A percentile compares a stretch with the other conserved stretches of the same genome.
Conservation (phyloP, 2,329 filamentous ascomycete species). For the Alternaria ventricosa region DNA sequence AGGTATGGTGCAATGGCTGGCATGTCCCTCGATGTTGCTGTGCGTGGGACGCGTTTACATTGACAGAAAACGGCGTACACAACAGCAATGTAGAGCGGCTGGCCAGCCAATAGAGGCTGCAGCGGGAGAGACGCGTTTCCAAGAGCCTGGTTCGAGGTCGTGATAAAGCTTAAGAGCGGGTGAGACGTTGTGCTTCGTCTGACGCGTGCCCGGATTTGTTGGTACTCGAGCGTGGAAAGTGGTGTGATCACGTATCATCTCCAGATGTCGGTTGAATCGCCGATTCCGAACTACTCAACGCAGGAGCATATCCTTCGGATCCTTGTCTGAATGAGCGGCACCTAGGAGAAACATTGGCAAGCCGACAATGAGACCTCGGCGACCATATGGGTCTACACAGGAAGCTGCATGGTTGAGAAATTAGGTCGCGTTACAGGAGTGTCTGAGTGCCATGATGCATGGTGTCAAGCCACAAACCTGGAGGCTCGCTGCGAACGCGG, state of each 20-base stretch:
- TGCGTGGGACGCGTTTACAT: constrained; percentile 24
- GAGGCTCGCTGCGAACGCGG: constrained; percentile 12
- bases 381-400: constrained; percentile 15
- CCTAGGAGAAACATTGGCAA: constrained; percentile 9
- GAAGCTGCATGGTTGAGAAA: constrained; percentile 16
- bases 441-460: constrained; percentile 32
- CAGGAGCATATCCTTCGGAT: constrained; percentile 1
- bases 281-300: background rate
- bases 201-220: constrained; percentile 12
- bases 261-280: background rate
- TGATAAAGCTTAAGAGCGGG: constrained; percentile 10
- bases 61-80: constrained; percentile 50
- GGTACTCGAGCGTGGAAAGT: background rate
- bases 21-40: constrained; percentile 21
- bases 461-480: constrained; percentile 19
- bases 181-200: constrained; percentile 24
- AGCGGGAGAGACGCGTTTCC: constrained; percentile 18
- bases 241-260: constrained; percentile 1
- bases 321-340: constrained; percentile 1
- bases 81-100: constrained; percentile 22
- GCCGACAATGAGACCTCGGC: constrained; percentile 16
- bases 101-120: constrained; percentile 22
- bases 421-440: constrained; percentile 25
- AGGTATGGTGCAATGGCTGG: constrained; percentile 17
- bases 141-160: constrained; percentile 34